Evolutionary conservation across 106 monocot genomes (phyloP).

Genomic region (Acanthochlamys bracteata): DNA sequence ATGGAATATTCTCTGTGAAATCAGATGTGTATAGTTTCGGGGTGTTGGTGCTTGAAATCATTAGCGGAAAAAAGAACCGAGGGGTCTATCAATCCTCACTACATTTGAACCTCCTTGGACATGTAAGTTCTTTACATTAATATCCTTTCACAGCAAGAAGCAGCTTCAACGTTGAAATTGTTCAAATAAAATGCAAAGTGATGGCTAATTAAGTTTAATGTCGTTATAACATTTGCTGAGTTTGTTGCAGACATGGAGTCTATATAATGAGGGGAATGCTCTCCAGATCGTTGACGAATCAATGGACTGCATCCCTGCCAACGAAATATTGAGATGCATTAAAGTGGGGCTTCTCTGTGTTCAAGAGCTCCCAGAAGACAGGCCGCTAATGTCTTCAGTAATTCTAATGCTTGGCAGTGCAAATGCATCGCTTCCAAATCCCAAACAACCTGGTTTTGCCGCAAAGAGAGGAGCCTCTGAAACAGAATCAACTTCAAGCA

Average conservation of each 20-base stretch:
- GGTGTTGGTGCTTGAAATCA: constrained; percentile 27
- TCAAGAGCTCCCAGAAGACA: constrained; percentile 16
- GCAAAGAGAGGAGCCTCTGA: background rate
- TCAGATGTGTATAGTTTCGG: constrained; percentile 43
- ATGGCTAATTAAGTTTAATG: background rate
- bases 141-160: too few species aligned
- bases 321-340: constrained; percentile 11
- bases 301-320: background rate
- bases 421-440: background rate
- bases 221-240: background rate
- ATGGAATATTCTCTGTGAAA: constrained; percentile 33
- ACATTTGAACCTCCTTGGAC: constrained; percentile 15
- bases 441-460: constrained; percentile 8
- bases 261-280: constrained; percentile 21
- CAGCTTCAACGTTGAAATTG: too few species aligned
- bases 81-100: constrained; percentile 1
- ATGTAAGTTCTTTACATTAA: constrained; percentile 14
- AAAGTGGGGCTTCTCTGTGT: constrained; percentile 20
- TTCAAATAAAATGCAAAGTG: too few species aligned
- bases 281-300: constrained; percentile 20
- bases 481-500: constrained; percentile 7
- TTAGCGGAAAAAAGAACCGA: constrained; percentile 30
- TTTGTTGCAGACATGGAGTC: constrained; percentile 22
- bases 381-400: constrained; percentile 14
- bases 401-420: constrained; percentile 16